phyloP scores from a whole-genome alignment of 345 rosid genomes.

The Salix purpurea region DNA sequence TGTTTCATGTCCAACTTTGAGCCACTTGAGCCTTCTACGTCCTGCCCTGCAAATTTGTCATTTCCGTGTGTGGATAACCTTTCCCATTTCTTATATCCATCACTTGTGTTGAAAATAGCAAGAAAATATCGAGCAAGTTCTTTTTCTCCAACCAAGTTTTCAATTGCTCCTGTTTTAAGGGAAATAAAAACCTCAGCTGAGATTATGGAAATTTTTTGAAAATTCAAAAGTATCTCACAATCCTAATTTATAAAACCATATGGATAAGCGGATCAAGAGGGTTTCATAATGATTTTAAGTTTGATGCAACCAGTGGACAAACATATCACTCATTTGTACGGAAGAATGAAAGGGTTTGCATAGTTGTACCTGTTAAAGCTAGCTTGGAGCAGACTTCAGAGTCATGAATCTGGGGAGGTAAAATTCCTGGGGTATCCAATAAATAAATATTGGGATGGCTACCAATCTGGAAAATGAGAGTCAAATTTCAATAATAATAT shows the following conservation, averaged over 20 bases:
- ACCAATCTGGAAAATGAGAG: conserved; percentile 44
- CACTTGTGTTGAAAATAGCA: conserved; percentile 47
- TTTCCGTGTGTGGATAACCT: conserved; percentile 25
- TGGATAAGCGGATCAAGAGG: background rate
- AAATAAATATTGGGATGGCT: conserved; percentile 79
- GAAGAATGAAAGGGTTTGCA: background rate
- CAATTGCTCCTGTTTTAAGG: conserved; percentile 54
- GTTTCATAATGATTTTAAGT: background rate
- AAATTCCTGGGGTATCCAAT: conserved; percentile 80
- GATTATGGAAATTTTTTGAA: background rate
- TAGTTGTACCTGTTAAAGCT: conserved; percentile 64
- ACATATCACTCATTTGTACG: background rate
- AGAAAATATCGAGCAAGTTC: conserved; percentile 59
- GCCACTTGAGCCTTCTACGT: conserved; percentile 20
- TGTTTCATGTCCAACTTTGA: conserved; percentile 18
- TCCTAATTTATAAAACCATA: background rate
- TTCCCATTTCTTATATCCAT: conserved; percentile 68
- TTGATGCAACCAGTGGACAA: background rate
- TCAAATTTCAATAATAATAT: background rate
- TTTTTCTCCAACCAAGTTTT: conserved; percentile 46
- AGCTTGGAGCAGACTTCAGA: conserved; percentile 63
- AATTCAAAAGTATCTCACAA: background rate
- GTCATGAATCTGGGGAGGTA: conserved; percentile 52
- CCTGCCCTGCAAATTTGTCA: conserved; percentile 10
- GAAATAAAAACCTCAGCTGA: conserved; percentile 4